Conservation (phyloP, 345 rosid genomes). For the Eucalyptus marginata region DNA sequence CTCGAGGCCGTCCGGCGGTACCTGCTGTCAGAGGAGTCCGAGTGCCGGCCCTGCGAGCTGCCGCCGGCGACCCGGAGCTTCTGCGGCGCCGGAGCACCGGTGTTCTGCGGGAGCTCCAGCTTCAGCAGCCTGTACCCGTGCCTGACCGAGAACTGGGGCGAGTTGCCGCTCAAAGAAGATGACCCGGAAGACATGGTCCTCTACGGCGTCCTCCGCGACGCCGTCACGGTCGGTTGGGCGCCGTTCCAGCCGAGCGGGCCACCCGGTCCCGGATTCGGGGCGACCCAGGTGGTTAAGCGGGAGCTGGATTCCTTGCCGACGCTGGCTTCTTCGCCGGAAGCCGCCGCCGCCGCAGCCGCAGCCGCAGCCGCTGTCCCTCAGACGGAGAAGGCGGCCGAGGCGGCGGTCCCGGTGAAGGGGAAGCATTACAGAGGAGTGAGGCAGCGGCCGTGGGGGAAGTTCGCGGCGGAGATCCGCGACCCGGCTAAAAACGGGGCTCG, state of each 20-base stretch:
- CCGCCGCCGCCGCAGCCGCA: background rate
- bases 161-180: slow-evolving; percentile 64
- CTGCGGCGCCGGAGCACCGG: slow-evolving; percentile 13
- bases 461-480: slow-evolving; percentile 96
- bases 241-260: slow-evolving; percentile 28
- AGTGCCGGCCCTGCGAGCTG: slow-evolving; percentile 16
- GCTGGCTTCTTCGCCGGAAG: background rate
- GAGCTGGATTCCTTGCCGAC: slow-evolving; percentile 12
- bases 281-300: slow-evolving; percentile 14
- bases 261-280: background rate
- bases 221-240: slow-evolving; percentile 66
- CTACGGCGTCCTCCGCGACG: slow-evolving; percentile 60
- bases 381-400: background rate
- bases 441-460: slow-evolving; percentile 98
- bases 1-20: slow-evolving; percentile 41
- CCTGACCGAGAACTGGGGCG: slow-evolving; percentile 90
- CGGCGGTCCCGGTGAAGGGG: slow-evolving; percentile 32
- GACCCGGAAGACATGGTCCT: slow-evolving; percentile 90
- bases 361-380: background rate
- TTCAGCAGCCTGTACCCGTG: slow-evolving; percentile 63
- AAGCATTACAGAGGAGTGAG: slow-evolving; percentile 95
- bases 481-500: slow-evolving; percentile 98
- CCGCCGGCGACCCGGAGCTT: background rate
- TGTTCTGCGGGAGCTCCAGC: slow-evolving; percentile 50
- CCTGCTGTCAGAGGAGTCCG: slow-evolving; percentile 26